These are phyloP conservation scores for Termitomyces sp. DNA, from an alignment of 768 basidiomycete species.

Conservation along the genomic window DNA sequence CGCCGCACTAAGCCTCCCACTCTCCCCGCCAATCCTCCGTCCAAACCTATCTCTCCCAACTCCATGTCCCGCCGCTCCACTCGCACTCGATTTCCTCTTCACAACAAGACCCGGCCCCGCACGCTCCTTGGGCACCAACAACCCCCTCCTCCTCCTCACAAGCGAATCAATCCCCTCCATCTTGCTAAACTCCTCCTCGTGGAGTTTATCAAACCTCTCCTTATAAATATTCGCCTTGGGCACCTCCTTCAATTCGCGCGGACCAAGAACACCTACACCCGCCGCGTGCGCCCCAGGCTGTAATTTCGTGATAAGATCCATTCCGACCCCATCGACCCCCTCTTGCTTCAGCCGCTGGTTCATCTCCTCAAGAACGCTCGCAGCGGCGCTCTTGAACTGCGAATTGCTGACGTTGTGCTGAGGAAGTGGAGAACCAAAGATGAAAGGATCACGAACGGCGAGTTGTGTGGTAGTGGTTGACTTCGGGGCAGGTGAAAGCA, in stretches of 20 bases:
- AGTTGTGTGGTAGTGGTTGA: constrained; percentile 19
- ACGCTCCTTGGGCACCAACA: constrained; percentile 12
- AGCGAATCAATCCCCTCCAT: constrained; percentile 71
- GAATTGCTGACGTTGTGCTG: constrained; percentile 57
- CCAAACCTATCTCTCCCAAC: constrained; percentile 21
- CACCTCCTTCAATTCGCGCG: constrained; percentile 27
- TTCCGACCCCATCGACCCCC: constrained; percentile 47
- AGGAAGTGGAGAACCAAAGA: constrained; percentile 76
- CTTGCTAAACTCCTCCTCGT: constrained; percentile 63
- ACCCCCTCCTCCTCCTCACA: constrained; percentile 29
- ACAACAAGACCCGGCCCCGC: constrained; percentile 18
- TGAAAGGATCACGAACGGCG: constrained; percentile 43
- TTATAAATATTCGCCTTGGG: constrained; percentile 28
- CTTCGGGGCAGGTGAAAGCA: constrained; percentile 6
- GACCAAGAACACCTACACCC: constrained; percentile 8
- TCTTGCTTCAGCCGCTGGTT: constrained; percentile 62
- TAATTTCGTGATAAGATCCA: constrained; percentile 40
- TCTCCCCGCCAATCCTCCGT: constrained; percentile 17
- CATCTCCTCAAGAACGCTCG: constrained; percentile 77
- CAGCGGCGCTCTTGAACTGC: constrained; percentile 64
- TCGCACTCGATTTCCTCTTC: constrained; percentile 52
- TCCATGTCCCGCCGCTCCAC: constrained; percentile 13
- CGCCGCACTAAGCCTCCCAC: constrained; percentile 29
- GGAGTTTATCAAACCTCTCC: constrained; percentile 52
- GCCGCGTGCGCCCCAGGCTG: constrained; percentile 24